Percentiles rank a stretch among this genome's conserved stretches.
Evolutionary conservation across 345 rosid species (phyloP).

Genomic region (Draba incana): DNA sequence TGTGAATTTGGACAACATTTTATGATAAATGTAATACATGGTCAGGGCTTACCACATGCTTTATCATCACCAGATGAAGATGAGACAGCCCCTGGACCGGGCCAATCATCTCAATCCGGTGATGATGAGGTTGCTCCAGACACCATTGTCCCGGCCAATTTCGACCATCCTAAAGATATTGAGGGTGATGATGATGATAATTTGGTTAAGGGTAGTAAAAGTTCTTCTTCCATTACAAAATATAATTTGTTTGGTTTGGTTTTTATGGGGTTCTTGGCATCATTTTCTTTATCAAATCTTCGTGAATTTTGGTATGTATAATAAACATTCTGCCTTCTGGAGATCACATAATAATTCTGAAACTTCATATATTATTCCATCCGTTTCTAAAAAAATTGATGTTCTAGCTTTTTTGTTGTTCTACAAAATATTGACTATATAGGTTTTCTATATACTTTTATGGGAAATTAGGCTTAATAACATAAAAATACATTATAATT

Average conservation of each 20-base stretch:
- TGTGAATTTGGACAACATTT: constrained; percentile 73
- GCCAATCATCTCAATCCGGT: constrained; percentile 45
- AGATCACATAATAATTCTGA: neutral
- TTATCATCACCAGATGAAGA: constrained; percentile 50
- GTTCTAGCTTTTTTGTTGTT: too few relatives aligned
- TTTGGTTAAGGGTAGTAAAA: constrained; percentile 22
- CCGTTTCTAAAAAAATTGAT: too few relatives aligned
- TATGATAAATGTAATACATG: constrained; percentile 72
- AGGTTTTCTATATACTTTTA: too few relatives aligned
- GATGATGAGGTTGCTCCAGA: constrained; percentile 76
- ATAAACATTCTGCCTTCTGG: constrained; percentile 12
- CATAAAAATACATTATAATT: too few relatives aligned
- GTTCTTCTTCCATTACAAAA: constrained; percentile 44
- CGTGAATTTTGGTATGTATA: constrained; percentile 18
- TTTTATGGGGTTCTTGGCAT: constrained; percentile 36
- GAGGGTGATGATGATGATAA: constrained; percentile 42
- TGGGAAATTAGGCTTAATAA: too few relatives aligned
- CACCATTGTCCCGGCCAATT: constrained; percentile 68
- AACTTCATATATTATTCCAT: too few relatives aligned
- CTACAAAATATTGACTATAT: too few relatives aligned
- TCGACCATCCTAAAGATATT: constrained; percentile 59
- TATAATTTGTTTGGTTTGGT: constrained; percentile 36
- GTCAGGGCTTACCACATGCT: constrained; percentile 63
- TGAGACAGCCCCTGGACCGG: constrained; percentile 59
- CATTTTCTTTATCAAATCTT: constrained; percentile 26